phyloP scores from a whole-genome alignment of 257 asterid genomes.

The Mitragyna speciosa region DNA sequence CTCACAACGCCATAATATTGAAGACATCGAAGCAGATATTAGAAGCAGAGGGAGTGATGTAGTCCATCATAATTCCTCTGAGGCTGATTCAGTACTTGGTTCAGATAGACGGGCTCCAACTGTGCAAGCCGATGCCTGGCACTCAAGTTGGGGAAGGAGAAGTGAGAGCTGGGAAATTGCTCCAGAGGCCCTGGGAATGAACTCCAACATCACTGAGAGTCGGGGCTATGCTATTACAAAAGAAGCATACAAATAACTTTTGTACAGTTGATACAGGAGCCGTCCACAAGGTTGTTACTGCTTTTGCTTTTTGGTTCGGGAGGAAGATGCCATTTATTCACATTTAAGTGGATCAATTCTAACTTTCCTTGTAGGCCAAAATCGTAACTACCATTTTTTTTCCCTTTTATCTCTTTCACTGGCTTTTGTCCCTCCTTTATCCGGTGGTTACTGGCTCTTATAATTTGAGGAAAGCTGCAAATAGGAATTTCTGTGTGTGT shows the following conservation, averaged over 20 bases:
- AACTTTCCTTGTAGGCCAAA: constrained; percentile 22
- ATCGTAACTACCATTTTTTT: constrained; percentile 6
- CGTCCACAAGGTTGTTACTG: constrained; percentile 17
- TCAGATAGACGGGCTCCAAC: constrained; percentile 61
- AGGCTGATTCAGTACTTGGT: constrained; percentile 64
- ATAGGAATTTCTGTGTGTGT: constrained; percentile 8
- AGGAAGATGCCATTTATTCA: constrained; percentile 15
- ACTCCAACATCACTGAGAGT: constrained; percentile 24
- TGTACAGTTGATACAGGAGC: constrained; percentile 31
- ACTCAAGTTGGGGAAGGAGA: constrained; percentile 67
- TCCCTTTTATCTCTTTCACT: constrained; percentile 8
- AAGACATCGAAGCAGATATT: constrained; percentile 86
- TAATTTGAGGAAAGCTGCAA: constrained; percentile 5
- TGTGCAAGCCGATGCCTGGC: constrained; percentile 49
- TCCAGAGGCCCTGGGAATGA: constrained; percentile 39
- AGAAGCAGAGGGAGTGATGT: constrained; percentile 88
- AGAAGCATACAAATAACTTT: constrained; percentile 45
- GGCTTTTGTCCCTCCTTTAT: neutral
- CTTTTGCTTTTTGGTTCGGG: constrained; percentile 29
- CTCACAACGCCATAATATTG: constrained; percentile 91
- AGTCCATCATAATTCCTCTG: constrained; percentile 66
- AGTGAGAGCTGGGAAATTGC: constrained; percentile 63
- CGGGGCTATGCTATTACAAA: constrained; percentile 35
- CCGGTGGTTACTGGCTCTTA: constrained; percentile 1
- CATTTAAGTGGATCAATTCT: constrained; percentile 10